A percentile compares a stretch with the other conserved stretches of the same genome.
Evolutionary conservation across 2,329 filamentous ascomycete species (phyloP).

Genomic region (Cladosporium sphaerospermum): DNA sequence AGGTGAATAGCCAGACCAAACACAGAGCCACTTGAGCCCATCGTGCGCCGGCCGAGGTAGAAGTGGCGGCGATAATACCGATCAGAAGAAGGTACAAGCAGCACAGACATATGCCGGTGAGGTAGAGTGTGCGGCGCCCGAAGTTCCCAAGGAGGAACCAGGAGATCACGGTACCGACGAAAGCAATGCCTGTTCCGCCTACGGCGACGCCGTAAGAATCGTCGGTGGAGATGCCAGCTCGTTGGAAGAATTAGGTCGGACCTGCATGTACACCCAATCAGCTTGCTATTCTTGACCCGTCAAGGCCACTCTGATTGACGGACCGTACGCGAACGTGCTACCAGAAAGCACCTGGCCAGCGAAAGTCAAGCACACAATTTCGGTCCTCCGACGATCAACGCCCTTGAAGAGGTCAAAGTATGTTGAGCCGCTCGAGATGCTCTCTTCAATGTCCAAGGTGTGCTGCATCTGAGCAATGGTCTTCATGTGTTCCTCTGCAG

Average conservation of each 20-base stretch:
- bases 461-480: constrained; percentile 34
- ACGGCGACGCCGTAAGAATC: constrained; percentile 30
- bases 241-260: constrained; percentile 30
- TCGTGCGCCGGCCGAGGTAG: constrained; percentile 10
- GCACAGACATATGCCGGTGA: constrained; percentile 21
- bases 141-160: constrained; percentile 31
- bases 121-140: constrained; percentile 32
- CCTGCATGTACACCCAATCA: too few relatives aligned
- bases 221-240: constrained; percentile 27
- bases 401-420: constrained; percentile 35
- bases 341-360: constrained; percentile 30
- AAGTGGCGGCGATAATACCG: constrained; percentile 19
- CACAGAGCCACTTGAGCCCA: constrained; percentile 20
- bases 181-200: constrained; percentile 17
- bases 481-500: constrained; percentile 14
- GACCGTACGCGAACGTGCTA: constrained; percentile 27
- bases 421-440: constrained; percentile 21
- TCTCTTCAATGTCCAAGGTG: constrained; percentile 28
- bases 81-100: constrained; percentile 19
- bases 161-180: constrained; percentile 26
- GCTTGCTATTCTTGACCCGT: constrained; percentile 1
- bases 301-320: constrained; percentile 8
- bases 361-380: constrained; percentile 32
- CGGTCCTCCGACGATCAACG: constrained; percentile 41
- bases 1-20: constrained; percentile 70